Conservation (phyloP, 2,329 filamentous ascomycete species). For the Meredithiella fracta region DNA sequence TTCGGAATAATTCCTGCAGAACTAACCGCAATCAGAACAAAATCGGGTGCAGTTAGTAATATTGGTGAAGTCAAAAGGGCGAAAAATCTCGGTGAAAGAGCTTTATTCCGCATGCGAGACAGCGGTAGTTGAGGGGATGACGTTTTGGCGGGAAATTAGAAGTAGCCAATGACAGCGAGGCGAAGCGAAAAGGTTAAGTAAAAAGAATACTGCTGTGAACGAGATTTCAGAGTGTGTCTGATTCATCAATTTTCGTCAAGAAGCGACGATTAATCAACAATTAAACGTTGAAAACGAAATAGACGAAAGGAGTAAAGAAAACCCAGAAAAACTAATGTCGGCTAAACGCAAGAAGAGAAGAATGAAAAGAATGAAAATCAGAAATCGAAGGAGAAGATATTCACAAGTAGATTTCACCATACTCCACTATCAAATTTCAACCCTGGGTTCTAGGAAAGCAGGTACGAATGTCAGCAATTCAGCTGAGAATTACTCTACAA, state of each 20-base stretch:
- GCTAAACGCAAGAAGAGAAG: background rate
- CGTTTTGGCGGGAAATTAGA: too few relatives aligned
- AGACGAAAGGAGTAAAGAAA: background rate
- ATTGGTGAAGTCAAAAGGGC: background rate
- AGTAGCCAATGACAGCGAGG: too few relatives aligned
- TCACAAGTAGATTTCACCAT: background rate
- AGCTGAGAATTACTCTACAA: background rate
- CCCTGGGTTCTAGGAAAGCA: background rate
- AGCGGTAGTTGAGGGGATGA: too few relatives aligned
- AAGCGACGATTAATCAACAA: background rate
- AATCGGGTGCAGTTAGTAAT: background rate
- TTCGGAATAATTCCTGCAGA: background rate
- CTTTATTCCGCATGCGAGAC: too few relatives aligned
- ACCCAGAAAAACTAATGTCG: background rate
- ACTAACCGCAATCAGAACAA: background rate
- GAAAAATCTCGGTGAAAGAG: background rate
- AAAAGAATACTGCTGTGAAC: too few relatives aligned
- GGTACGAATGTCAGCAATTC: background rate
- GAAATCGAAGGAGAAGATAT: background rate
- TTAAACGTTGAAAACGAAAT: background rate
- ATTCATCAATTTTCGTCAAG: too few relatives aligned
- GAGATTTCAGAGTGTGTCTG: too few relatives aligned
- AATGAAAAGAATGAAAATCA: background rate
- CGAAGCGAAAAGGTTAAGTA: too few relatives aligned
- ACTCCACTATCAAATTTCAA: background rate